Evolutionary conservation across 495 filamentous ascomycete genomes (phyloP).

Genomic region (Gamarada debralockiae): DNA sequence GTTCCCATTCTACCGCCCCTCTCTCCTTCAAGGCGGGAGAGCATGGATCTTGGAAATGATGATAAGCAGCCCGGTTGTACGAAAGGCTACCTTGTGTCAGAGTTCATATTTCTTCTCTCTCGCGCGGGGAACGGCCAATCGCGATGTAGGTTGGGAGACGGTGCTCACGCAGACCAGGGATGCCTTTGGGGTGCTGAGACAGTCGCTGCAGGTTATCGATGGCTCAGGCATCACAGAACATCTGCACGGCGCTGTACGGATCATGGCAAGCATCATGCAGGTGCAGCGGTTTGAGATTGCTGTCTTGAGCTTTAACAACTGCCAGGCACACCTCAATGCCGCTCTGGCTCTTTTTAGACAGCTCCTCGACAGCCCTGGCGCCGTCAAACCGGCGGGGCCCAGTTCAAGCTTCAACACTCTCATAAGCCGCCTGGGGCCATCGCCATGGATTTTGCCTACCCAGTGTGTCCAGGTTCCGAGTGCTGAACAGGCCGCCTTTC

Average conservation of each 20-base stretch:
- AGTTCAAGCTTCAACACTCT: constrained; percentile 25
- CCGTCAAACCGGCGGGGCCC: constrained; percentile 1
- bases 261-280: constrained; percentile 51
- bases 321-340: constrained; percentile 44
- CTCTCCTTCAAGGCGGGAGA: constrained; percentile 40
- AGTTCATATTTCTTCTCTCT: constrained; percentile 45
- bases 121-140: constrained; percentile 13
- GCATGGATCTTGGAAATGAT: constrained; percentile 52
- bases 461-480: constrained; percentile 7
- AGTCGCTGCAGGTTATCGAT: constrained; percentile 36
- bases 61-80: constrained; percentile 42
- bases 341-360: constrained; percentile 43
- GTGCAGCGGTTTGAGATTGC: constrained; percentile 48
- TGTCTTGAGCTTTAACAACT: constrained; percentile 40
- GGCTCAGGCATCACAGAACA: constrained; percentile 24
- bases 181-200: constrained; percentile 37
- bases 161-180: constrained; percentile 40
- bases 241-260: constrained; percentile 32
- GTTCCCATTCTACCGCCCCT: constrained; percentile 51
- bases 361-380: constrained; percentile 32
- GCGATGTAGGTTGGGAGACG: constrained; percentile 21
- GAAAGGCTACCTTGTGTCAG: constrained; percentile 40
- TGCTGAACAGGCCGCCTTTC: constrained; percentile 5
- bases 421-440: constrained; percentile 30
- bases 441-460: constrained; percentile 19